These are phyloP conservation scores for Cymbopogon citratus DNA, from an alignment of 176 grass and related monocot genomes.

Conservation along the genomic window DNA sequence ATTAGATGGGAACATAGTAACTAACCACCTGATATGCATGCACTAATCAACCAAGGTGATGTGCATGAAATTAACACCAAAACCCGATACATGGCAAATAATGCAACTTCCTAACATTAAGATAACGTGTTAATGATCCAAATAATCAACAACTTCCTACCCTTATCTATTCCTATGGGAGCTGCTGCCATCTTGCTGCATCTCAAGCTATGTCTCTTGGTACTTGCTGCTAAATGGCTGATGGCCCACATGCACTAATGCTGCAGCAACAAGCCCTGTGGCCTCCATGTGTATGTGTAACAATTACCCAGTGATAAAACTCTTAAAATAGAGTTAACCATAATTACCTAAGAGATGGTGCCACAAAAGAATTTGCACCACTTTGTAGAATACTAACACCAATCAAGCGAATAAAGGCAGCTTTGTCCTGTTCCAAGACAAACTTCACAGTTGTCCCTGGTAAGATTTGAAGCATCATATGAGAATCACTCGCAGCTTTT, in stretches of 20 bases:
- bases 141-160: not conserved
- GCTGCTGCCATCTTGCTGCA: not conserved
- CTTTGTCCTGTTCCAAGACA: constrained; percentile 96
- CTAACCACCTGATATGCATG: not conserved
- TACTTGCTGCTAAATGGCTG: not conserved
- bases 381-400: constrained; percentile 96
- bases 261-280: not conserved
- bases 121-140: not conserved
- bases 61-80: not conserved
- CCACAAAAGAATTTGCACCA: constrained; percentile 91
- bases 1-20: not conserved
- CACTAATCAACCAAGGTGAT: not conserved
- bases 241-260: not conserved
- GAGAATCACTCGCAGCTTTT: constrained; percentile 33
- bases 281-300: not conserved
- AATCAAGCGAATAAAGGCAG: constrained; percentile 81
- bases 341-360: constrained; percentile 81
- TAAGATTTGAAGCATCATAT: constrained; percentile 35
- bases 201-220: not conserved
- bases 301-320: not conserved
- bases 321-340: not conserved
- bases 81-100: not conserved
- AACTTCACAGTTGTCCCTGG: constrained; percentile 96
- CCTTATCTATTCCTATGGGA: not conserved
- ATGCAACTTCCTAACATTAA: not conserved